Evolutionary conservation across 2,329 filamentous ascomycete genomes (phyloP), one percentile per base, ranked within the genome.

Genomic region (Trichoderma semiorbis): DNA sequence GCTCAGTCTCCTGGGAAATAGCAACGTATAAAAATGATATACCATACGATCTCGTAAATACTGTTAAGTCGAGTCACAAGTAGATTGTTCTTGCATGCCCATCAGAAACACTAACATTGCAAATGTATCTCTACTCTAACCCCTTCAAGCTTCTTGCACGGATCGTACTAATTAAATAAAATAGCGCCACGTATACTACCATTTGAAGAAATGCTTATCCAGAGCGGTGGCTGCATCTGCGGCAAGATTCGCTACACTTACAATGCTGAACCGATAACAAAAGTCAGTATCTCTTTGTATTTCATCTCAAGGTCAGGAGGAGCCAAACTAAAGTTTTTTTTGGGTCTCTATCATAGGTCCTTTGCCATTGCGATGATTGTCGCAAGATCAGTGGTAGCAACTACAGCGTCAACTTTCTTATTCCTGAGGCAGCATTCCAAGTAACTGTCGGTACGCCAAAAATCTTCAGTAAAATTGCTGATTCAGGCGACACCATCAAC

Each of bases 321-420:
- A 16, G 16, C 50, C 26, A 28, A 43, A 28, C 21, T 12, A 7
- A 28, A 1, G 3, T 24, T 16, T 5, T 5, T 8, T 36, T 34
- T 50, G 28, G 2, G 21, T 47, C 28, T 18, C 60, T n/a, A 11
- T 55, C 21, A 28, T 16, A 67, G 64, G 50, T 57, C 10, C 47
- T 67, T 1, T 67, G 64, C n/a, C 64, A 67, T 11, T 67, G 64
- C 50, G 26, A 8, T n/a, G 64, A 67, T 21, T 67, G 64, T 50
- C 47, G 50, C 30, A 67, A 67, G 32, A 67, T 67, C 3, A 39
- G 64, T 28, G 64, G 64, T 2, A 67, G 64, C 47, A 67, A 36
- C 30, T 67, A 57, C 24, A 67, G 64, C 4, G 47, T 57, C 24
- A 67, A 57, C 30, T 57, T 67, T 57, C 8, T 67, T 10, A 11